Evolutionary conservation across 2,329 filamentous ascomycete genomes (phyloP).

Genomic region (Alternaria hordeiaustralica): DNA sequence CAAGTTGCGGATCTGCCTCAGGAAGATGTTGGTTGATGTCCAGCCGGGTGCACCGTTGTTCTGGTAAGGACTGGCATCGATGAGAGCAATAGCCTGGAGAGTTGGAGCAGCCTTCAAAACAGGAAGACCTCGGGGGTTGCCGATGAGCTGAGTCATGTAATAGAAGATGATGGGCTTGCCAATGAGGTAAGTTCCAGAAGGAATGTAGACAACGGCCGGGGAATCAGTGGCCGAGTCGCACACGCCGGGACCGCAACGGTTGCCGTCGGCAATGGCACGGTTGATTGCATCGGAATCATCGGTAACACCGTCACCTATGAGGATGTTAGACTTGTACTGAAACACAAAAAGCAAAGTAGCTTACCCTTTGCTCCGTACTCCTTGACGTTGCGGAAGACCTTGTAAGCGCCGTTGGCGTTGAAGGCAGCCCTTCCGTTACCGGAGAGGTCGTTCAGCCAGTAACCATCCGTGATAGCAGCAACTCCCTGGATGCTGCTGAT

Average conservation of each 20-base stretch:
- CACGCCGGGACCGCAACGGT: conserved; percentile 52
- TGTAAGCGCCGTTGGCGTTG: conserved; percentile 46
- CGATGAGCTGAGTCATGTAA: conserved; percentile 69
- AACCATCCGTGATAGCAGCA: conserved; percentile 30
- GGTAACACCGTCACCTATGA: conserved; percentile 46
- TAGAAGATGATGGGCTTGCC: conserved; percentile 64
- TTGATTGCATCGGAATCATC: conserved; percentile 64
- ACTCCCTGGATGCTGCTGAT: conserved; percentile 7
- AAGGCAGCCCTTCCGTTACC: conserved; percentile 53
- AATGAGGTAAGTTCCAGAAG: conserved; percentile 63
- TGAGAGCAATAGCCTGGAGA: conserved; percentile 63
- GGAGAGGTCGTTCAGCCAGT: conserved; percentile 54
- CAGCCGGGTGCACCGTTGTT: conserved; percentile 51
- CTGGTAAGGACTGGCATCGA: conserved; percentile 63
- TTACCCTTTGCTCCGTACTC: conserved; percentile 54
- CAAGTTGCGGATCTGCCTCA: conserved; percentile 70
- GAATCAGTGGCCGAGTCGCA: conserved; percentile 58
- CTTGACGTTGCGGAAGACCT: conserved; percentile 54
- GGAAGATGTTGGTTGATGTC: conserved; percentile 67
- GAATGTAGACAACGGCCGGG: conserved; percentile 65
- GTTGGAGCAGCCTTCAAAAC: conserved; percentile 61
- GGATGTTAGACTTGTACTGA: conserved; percentile 12
- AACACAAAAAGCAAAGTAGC: not conserved
- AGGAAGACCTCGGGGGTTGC: conserved; percentile 64
- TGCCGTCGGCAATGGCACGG: conserved; percentile 52